Conservation (phyloP, 306 rosid species). For the Benincasa hispida region DNA sequence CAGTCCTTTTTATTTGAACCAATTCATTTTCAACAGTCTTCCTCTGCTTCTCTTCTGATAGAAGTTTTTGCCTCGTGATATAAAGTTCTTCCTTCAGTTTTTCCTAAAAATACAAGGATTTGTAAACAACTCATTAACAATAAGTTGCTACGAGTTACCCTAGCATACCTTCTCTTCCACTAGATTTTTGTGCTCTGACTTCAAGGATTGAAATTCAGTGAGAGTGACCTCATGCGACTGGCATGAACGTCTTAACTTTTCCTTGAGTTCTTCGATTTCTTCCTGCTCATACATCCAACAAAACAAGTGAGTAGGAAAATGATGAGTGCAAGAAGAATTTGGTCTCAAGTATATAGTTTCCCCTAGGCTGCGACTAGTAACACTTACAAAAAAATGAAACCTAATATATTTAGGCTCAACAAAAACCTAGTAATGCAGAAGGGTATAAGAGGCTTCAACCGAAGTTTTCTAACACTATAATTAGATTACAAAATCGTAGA, state of each 20-base stretch:
- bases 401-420: not conserved
- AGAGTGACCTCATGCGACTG: conserved; percentile 26
- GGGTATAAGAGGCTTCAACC: not conserved
- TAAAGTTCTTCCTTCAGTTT: conserved; percentile 32
- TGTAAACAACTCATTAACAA: not conserved
- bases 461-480: not conserved
- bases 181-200: conserved; percentile 23
- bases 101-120: conserved; percentile 17
- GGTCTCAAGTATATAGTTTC: not conserved
- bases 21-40: conserved; percentile 36
- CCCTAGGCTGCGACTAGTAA: not conserved
- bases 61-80: conserved; percentile 25
- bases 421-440: not conserved
- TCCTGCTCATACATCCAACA: conserved; percentile 26
- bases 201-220: conserved; percentile 33
- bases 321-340: not conserved
- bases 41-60: conserved; percentile 41
- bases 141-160: not conserved
- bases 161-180: conserved; percentile 33
- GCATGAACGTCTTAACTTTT: conserved; percentile 29
- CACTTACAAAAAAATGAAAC: not conserved
- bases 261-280: conserved; percentile 24
- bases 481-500: not conserved
- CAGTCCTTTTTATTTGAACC: conserved; percentile 23
- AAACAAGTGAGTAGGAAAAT: not conserved